A percentile compares a stretch with the other conserved stretches of the same genome.
phyloP scores from a whole-genome alignment of 2,329 filamentous ascomycete species.

The Botrytis medusae region DNA sequence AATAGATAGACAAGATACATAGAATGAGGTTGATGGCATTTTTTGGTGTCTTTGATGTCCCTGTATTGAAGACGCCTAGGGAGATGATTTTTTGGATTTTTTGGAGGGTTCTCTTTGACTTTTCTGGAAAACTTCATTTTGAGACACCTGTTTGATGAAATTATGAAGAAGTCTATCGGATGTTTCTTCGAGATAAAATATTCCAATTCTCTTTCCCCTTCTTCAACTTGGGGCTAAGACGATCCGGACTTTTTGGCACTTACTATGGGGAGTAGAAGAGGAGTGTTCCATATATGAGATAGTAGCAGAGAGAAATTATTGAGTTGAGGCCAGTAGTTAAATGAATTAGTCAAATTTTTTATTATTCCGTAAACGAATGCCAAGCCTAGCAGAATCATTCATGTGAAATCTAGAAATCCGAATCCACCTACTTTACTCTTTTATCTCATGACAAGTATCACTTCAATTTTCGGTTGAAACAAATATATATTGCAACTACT shows the following conservation, averaged over 20 bases:
- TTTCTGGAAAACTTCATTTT: not conserved
- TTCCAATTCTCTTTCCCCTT: not conserved
- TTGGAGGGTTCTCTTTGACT: not conserved
- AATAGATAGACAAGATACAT: not conserved
- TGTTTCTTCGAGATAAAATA: not conserved
- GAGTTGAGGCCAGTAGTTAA: no score
- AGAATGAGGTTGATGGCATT: not conserved
- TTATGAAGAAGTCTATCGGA: no score
- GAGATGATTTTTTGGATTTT: not conserved
- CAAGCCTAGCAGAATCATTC: not conserved
- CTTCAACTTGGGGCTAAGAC: not conserved
- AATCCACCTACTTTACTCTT: not conserved
- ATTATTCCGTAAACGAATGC: not conserved
- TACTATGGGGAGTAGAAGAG: not conserved
- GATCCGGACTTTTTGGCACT: not conserved
- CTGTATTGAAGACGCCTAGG: not conserved
- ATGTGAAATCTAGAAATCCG: no score
- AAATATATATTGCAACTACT: not conserved
- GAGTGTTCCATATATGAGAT: not conserved
- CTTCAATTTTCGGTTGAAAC: not conserved
- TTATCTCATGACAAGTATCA: not conserved
- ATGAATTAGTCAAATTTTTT: not conserved
- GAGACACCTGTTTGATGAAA: not conserved
- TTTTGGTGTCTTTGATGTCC: not conserved
- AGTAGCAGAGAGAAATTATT: not conserved